Conservation (phyloP, 2,329 filamentous ascomycete genomes). For the Fusarium abutilonis region DNA sequence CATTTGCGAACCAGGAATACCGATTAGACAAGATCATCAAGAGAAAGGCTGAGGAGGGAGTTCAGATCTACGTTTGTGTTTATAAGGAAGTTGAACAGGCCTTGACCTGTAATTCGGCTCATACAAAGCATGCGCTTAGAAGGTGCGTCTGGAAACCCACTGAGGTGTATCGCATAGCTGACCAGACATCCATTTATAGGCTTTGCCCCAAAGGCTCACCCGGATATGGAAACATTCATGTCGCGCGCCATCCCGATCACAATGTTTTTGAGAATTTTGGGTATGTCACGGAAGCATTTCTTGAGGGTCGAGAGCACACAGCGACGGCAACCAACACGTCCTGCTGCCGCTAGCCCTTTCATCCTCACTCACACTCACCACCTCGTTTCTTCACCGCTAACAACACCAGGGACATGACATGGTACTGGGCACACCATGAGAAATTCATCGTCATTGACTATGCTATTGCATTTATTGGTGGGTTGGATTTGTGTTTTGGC, state of each 20-base stretch:
- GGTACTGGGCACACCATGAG: constrained; percentile 98
- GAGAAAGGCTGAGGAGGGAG: constrained; percentile 86
- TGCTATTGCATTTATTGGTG: constrained; percentile 88
- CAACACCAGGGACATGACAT: constrained; percentile 68
- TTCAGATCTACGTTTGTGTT: constrained; percentile 92
- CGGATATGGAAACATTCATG: constrained; percentile 86
- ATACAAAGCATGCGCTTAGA: constrained; percentile 76
- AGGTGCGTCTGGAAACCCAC: not conserved
- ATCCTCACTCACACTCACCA: not conserved
- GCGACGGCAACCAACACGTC: too few species aligned
- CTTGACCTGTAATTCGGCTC: constrained; percentile 88
- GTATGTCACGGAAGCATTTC: constrained; percentile 48
- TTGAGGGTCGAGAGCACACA: not conserved
- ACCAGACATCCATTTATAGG: not conserved
- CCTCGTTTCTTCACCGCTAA: not conserved
- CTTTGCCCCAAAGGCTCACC: constrained; percentile 84
- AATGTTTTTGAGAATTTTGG: constrained; percentile 90
- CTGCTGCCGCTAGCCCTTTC: not conserved
- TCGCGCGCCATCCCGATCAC: constrained; percentile 94
- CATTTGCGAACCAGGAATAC: constrained; percentile 84
- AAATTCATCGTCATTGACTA: constrained; percentile 98
- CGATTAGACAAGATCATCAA: constrained; percentile 88
- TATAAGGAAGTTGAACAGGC: constrained; percentile 88
- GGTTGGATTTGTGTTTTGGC: constrained; percentile 93
- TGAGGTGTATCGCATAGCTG: not conserved